Base-by-base conservation (phyloP, 345 rosid species). In the Citrus inodora region DNA sequence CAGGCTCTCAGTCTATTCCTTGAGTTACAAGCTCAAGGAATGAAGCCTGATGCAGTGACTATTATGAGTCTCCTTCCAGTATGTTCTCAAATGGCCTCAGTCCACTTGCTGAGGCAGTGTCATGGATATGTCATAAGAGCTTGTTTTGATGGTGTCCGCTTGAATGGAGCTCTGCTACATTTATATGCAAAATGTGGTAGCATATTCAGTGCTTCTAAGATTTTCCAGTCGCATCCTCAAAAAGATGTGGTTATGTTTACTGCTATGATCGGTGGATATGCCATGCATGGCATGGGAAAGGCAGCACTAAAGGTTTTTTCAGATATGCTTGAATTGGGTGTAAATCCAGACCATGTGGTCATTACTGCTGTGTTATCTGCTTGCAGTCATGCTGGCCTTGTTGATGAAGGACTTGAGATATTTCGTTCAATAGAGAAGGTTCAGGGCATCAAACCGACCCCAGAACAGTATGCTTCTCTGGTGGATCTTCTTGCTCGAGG, bases 401-500 rank as follows among this genome's bases (percentile, higher is more conserved):
- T 94, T 21, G 86, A 88, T 67, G 91, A 87, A 76, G 98, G 98
- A 61, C 83, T 94, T 76, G 78, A 85, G 63, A 84, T 94, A 77
- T 92, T 91, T 30, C 37, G 86, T 71, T 89, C 94, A 30, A 72
- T 91, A 66, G 88, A 82, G 80, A 87, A 81, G 14, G 82, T 85
- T 58, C 79, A 85, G 27, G 84, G 88, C 61, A 82, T 94, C 85
- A 88, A 73, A 74, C 96, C 94, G 22, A 90, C 89, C 35, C 79
- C 87, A 83, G 96, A 92, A 81, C 97, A 94, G 46, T 91, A 91
- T 83, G 85, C 92, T 33, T 94, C 91, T 79, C 86, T 83, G 58
- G 97, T 91, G 76, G 97, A 94, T 87, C 92, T 94, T 66, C 94
- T 94, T 81, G 92, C 98, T 84, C 94, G 96, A 75, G 91, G 87